Conservation (phyloP, 495 filamentous ascomycete species). For the Apiosordaria backusii region DNA sequence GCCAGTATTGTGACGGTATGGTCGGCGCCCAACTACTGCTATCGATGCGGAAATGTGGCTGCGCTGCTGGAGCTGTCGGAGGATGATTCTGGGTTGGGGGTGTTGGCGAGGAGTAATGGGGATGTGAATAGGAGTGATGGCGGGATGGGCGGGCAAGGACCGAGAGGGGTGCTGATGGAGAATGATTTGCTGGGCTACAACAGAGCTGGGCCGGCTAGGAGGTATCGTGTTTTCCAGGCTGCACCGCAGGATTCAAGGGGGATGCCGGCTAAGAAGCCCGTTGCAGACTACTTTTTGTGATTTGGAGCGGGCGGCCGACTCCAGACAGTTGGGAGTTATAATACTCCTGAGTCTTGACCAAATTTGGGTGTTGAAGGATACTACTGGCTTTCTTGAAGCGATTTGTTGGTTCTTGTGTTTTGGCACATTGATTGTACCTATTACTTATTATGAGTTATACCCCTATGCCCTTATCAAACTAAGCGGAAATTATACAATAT, state of each 20-base stretch:
- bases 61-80: constrained; percentile 91
- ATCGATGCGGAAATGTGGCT: constrained; percentile 95
- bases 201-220: constrained; percentile 71
- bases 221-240: constrained; percentile 95
- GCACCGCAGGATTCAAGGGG: constrained; percentile 94
- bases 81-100: constrained; percentile 72
- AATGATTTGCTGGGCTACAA: constrained; percentile 37
- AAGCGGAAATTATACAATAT: not conserved
- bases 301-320: not conserved
- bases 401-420: not conserved
- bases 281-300: constrained; percentile 92
- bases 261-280: constrained; percentile 98
- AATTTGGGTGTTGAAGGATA: constrained; percentile 7
- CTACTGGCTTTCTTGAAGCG: not conserved
- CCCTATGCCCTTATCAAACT: not conserved
- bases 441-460: not conserved
- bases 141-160: constrained; percentile 24
- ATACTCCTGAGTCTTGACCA: no score
- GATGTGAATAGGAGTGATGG: constrained; percentile 59
- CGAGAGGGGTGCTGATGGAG: constrained; percentile 37
- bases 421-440: not conserved
- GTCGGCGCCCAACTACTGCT: constrained; percentile 98
- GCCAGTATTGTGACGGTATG: constrained; percentile 92
- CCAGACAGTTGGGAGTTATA: no score
- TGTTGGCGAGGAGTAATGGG: constrained; percentile 74